Evolutionary conservation across 2,329 filamentous ascomycete species (phyloP).

Genomic region (Exophiala aquamarina): DNA sequence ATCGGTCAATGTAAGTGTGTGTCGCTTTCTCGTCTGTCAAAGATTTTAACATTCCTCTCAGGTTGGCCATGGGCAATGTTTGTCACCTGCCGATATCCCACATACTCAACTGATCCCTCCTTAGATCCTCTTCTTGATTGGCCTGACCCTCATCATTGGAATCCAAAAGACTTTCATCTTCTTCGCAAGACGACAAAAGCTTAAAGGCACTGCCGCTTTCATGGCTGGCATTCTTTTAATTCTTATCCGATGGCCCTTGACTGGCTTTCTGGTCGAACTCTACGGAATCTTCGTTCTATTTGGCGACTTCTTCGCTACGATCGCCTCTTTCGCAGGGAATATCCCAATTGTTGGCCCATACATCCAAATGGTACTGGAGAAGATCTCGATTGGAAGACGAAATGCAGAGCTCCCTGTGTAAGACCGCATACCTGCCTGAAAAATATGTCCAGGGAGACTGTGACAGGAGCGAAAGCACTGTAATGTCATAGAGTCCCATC

Average conservation of each 20-base stretch:
- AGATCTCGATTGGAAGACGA: conserved; percentile 65
- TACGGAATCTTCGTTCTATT: conserved; percentile 94
- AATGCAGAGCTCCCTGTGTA: conserved; percentile 78
- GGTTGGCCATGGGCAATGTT: conserved; percentile 97
- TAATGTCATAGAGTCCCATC: too few relatives aligned
- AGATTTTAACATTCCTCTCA: conserved; percentile 38
- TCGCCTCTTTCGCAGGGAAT: conserved; percentile 81
- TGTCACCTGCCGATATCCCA: conserved; percentile 29
- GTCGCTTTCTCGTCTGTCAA: conserved; percentile 1
- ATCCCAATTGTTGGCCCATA: conserved; percentile 85
- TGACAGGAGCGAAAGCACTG: too few relatives aligned
- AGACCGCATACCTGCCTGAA: too few relatives aligned
- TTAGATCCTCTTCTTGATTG: conserved; percentile 95
- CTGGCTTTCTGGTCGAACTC: conserved; percentile 85
- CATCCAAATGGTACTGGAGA: conserved; percentile 72
- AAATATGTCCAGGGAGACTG: too few relatives aligned
- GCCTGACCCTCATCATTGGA: conserved; percentile 93
- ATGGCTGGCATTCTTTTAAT: conserved; percentile 80
- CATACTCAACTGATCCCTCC: conserved; percentile 11
- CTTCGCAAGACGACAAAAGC: conserved; percentile 91
- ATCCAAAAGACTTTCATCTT: conserved; percentile 87
- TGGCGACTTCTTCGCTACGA: conserved; percentile 92
- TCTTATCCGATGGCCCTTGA: conserved; percentile 82
- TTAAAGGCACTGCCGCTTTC: conserved; percentile 88
- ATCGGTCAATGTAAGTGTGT: conserved; percentile 78